Conservation (phyloP, 768 basidiomycete genomes). For the Calocera cornea region DNA sequence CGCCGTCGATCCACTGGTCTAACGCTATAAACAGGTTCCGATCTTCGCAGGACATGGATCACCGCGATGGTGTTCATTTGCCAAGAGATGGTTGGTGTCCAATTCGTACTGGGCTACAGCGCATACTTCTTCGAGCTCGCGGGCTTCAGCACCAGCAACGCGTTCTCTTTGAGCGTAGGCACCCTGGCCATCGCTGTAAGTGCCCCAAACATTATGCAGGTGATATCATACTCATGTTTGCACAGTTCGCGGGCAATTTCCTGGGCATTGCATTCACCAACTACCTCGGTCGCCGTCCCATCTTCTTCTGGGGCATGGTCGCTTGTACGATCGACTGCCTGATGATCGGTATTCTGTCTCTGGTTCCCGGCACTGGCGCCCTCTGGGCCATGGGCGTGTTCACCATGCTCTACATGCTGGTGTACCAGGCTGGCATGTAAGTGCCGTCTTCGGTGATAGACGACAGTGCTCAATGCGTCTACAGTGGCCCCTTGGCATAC, state of each 20-base stretch:
- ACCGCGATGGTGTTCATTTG: background rate
- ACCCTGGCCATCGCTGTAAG: conserved; percentile 1
- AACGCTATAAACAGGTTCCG: background rate
- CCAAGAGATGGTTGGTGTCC: conserved; percentile 3
- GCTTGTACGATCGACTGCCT: conserved; percentile 9
- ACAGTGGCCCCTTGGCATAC: conserved; percentile 1
- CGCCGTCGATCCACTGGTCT: background rate
- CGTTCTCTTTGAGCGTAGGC: conserved; percentile 7
- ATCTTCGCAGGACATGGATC: background rate
- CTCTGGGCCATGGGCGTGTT: conserved; percentile 8
- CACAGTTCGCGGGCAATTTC: conserved; percentile 6
- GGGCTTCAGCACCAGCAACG: background rate
- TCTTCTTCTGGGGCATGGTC: conserved; percentile 4
- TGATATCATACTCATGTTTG: background rate
- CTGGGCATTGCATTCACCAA: conserved; percentile 7
- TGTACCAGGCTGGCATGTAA: conserved; percentile 8
- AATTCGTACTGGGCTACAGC: conserved; percentile 7
- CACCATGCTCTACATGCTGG: conserved; percentile 9
- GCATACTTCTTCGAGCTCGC: conserved; percentile 2
- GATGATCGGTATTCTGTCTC: conserved; percentile 7
- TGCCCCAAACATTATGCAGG: background rate
- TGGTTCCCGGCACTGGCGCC: background rate
- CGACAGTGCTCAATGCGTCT: background rate
- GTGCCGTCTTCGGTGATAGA: background rate
- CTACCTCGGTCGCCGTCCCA: background rate